Percentiles rank a stretch among this genome's conserved stretches.
Conservation (phyloP, 2,329 filamentous ascomycete genomes). For the Beauveria sp. region DNA sequence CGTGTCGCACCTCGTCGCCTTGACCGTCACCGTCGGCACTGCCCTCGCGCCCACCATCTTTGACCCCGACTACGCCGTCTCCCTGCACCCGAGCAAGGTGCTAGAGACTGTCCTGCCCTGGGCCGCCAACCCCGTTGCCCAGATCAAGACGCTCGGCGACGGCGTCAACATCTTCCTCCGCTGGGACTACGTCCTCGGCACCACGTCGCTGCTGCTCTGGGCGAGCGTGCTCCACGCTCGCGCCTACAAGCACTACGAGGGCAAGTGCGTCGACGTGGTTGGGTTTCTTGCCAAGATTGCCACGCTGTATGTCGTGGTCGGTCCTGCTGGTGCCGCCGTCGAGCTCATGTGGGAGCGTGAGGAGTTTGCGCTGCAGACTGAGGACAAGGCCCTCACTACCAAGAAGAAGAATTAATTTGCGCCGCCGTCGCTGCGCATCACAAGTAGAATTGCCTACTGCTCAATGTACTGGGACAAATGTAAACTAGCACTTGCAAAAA, state of each 20-base stretch:
- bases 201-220: constrained; percentile 15
- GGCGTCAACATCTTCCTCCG: constrained; percentile 15
- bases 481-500: background rate
- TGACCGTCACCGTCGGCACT: constrained; percentile 7
- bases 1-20: constrained; percentile 12
- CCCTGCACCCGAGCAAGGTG: constrained; percentile 14
- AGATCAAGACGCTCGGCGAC: constrained; percentile 13
- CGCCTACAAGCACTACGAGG: constrained; percentile 9
- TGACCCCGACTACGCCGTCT: background rate
- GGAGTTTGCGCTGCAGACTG: constrained; percentile 13
- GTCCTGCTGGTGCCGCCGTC: constrained; percentile 15
- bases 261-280: background rate
- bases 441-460: background rate
- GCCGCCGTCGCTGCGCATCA: background rate
- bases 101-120: constrained; percentile 15
- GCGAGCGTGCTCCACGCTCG: constrained; percentile 11
- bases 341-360: constrained; percentile 18
- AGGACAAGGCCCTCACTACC: background rate
- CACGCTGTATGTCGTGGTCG: constrained; percentile 11
- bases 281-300: constrained; percentile 3
- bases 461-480: background rate
- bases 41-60: constrained; percentile 14
- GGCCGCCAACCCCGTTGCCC: constrained; percentile 4
- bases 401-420: constrained; percentile 6
- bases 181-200: constrained; percentile 17